phyloP scores from a whole-genome alignment of 352 stramenopile species.

The Phytophthora cryptogea region DNA sequence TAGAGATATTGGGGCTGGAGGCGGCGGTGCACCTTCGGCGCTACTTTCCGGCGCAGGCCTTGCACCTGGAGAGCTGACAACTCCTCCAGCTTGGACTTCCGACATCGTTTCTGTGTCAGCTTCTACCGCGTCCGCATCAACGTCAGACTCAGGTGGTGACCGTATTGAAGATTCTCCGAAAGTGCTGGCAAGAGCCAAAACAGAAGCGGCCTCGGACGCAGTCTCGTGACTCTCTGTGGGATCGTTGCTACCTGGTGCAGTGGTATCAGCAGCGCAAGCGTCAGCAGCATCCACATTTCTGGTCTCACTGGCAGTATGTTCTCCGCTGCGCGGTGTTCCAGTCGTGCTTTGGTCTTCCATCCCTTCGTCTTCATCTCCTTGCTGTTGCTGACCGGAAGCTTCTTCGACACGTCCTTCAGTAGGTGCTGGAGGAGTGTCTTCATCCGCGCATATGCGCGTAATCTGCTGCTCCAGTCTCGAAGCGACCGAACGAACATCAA shows the following conservation, averaged over 20 bases:
- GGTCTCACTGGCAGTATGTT: slow-evolving; percentile 42
- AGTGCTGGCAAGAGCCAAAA: slow-evolving; percentile 83
- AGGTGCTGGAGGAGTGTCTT: slow-evolving; percentile 21
- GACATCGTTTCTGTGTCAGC: slow-evolving; percentile 39
- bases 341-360: slow-evolving; percentile 26
- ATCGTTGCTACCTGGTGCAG: slow-evolving; percentile 14
- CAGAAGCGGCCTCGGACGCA: slow-evolving; percentile 68
- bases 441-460: slow-evolving; percentile 46
- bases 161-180: slow-evolving; percentile 81
- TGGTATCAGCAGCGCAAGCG: slow-evolving; percentile 4
- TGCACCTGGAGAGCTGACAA: slow-evolving; percentile 1
- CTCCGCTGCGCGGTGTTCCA: slow-evolving; percentile 35
- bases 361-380: slow-evolving; percentile 24
- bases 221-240: slow-evolving; percentile 17
- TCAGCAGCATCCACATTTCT: slow-evolving; percentile 12
- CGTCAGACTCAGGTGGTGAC: slow-evolving; percentile 65
- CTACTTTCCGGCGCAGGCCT: slow-evolving; percentile 16
- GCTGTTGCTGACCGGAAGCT: slow-evolving; percentile 9
- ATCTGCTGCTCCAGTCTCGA: slow-evolving; percentile 79
- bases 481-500: slow-evolving; percentile 71
- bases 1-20: slow-evolving; percentile 39
- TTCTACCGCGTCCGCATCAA: slow-evolving; percentile 54
- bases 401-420: slow-evolving; percentile 19
- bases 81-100: slow-evolving; percentile 17
- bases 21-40: slow-evolving; percentile 21